Evolutionary conservation across 2,329 filamentous ascomycete species (phyloP), one percentile per base, ranked within the genome.

Genomic region (Zopfia rhizophila): DNA sequence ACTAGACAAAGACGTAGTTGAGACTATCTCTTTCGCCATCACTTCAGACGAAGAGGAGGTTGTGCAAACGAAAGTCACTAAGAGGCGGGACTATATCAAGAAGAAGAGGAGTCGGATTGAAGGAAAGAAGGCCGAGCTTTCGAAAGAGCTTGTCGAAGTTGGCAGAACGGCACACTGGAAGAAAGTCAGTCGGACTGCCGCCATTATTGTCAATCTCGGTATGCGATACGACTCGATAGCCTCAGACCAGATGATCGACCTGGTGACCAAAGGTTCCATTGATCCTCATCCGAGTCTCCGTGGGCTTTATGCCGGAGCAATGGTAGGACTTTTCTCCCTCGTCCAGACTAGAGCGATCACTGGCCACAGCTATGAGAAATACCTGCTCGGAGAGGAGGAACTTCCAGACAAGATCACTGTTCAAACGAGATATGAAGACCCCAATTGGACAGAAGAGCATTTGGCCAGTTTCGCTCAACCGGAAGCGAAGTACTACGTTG

Each of bases 111-210:
- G 78, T 38, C 82, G 83, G 48, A 91, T 97, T 4, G 94, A 99
- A 70, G 79, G 81, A 41, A 91, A 89, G 75, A 99, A 99, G 75
- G 79, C 86, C 0, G 82, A 84, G 3, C 76, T 99, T 18, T 90
- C 92, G 0, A 77, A 90, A 42, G 91, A 97, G 67, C 79, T 99
- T 22, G 88, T 92, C 3, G 83, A 88, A 48, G 76, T 88, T 48
- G 89, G 91, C 2, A 86, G 85, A 60, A 83, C 83, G 3, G 90
- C 91, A 1, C 95, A 99, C 66, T 99, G 94, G 94, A 97, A 96
- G 77, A 92, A 96, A 60, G 93, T 93, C 5, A 91, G 86, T 38
- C 83, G 93, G 19, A 96, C 92, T 45, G 89, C 90, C 7, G 89
- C 95, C 24, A 94, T 99, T 67, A 90, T 96, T 4, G 85, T 93